Percentiles rank a stretch among this genome's conserved stretches.
Conservation (phyloP, 148 eudicot species). For the Fagopyrum tataricum region DNA sequence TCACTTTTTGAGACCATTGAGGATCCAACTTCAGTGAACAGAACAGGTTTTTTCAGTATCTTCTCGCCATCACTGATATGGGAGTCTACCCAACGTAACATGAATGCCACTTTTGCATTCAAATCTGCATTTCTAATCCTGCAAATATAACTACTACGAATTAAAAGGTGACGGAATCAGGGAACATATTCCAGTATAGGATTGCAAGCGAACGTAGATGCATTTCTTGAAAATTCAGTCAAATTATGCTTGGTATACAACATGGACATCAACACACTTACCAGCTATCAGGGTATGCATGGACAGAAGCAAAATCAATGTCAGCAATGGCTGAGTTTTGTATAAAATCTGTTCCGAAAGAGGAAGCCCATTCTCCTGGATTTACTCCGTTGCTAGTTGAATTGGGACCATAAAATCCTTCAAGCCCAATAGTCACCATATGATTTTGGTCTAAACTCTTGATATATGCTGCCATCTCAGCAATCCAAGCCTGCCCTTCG, state of each 20-base stretch:
- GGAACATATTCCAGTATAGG: not conserved
- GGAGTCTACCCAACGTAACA: conserved; percentile 35
- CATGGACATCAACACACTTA: conserved; percentile 14
- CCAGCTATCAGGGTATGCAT: conserved; percentile 56
- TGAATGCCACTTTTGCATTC: conserved; percentile 28
- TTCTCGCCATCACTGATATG: conserved; percentile 38
- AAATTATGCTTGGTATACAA: not conserved
- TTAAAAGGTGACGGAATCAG: not conserved
- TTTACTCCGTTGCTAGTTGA: conserved; percentile 23
- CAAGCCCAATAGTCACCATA: conserved; percentile 43
- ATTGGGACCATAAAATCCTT: conserved; percentile 47
- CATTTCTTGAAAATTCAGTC: not conserved
- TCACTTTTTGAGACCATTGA: conserved; percentile 22
- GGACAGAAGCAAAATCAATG: conserved; percentile 57
- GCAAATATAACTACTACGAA: not conserved
- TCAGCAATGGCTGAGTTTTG: conserved; percentile 34
- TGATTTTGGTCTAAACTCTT: conserved; percentile 50
- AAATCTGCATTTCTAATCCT: conserved; percentile 7
- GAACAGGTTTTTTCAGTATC: conserved; percentile 46
- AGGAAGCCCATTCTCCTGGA: conserved; percentile 46
- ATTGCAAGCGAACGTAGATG: not conserved
- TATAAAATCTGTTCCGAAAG: conserved; percentile 45
- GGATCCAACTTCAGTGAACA: conserved; percentile 48
- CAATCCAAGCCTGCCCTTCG: conserved; percentile 37
- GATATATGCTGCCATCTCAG: conserved; percentile 43